Conservation (phyloP, 2,329 filamentous ascomycete genomes). For the Penicillium thymicola region DNA sequence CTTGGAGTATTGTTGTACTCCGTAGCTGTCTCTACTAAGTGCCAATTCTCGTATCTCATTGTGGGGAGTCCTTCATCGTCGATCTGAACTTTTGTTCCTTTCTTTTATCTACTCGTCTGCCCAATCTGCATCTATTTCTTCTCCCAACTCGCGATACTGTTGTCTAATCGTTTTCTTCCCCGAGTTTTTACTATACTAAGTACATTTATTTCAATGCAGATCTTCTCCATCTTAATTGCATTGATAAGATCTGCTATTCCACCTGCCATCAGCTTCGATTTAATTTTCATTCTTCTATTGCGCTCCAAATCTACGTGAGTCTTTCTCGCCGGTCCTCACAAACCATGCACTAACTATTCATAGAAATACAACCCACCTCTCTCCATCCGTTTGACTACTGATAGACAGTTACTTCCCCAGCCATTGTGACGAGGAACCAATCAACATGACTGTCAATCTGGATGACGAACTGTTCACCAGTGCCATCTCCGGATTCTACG, state of each 20-base stretch:
- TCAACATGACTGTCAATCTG: constrained; percentile 35
- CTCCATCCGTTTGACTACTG: constrained; percentile 27
- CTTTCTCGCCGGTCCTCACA: neutral
- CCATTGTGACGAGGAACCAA: constrained; percentile 15
- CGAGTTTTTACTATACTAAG: neutral
- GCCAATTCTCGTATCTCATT: constrained; percentile 13
- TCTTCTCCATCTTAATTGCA: neutral
- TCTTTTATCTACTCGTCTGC: constrained; percentile 11
- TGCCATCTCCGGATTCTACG: constrained; percentile 42
- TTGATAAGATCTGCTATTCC: constrained; percentile 1
- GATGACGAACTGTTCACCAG: constrained; percentile 42
- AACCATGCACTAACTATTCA: neutral
- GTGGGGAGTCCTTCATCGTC: constrained; percentile 6
- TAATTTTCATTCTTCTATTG: neutral
- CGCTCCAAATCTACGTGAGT: neutral
- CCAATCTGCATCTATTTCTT: constrained; percentile 13
- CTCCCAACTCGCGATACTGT: constrained; percentile 8
- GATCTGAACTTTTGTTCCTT: constrained; percentile 15
- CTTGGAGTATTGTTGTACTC: neutral
- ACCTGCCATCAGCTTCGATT: neutral
- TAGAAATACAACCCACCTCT: constrained; percentile 3
- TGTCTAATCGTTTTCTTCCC: neutral
- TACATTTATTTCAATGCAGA: neutral
- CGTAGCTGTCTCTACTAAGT: neutral
- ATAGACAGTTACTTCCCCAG: constrained; percentile 28